Conservation (phyloP, 2,329 filamentous ascomycete genomes). For the Aureobasidium musti region DNA sequence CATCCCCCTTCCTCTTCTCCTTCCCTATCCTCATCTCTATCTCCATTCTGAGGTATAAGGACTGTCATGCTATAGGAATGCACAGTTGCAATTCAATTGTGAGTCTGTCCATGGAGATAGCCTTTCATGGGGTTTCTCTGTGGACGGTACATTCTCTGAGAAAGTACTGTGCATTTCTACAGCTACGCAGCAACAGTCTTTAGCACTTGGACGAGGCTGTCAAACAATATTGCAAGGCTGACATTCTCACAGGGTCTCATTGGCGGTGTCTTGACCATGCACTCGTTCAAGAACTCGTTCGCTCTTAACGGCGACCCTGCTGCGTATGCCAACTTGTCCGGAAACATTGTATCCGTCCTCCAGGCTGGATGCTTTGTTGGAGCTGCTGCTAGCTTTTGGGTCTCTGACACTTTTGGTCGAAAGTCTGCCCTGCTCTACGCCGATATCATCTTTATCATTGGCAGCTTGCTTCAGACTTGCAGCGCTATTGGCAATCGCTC, state of each 20-base stretch:
- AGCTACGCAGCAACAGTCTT: no score
- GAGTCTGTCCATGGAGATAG: no score
- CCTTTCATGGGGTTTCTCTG: no score
- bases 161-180: no score
- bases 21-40: no score
- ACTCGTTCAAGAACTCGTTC: slow-evolving; percentile 48
- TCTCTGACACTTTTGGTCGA: slow-evolving; percentile 47
- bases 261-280: slow-evolving; percentile 48
- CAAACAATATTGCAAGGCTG: neutral
- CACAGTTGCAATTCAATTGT: no score
- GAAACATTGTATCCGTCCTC: slow-evolving; percentile 50
- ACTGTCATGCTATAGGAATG: no score
- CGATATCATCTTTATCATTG: slow-evolving; percentile 48
- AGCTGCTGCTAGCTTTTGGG: slow-evolving; percentile 47
- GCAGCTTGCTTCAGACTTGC: slow-evolving; percentile 46
- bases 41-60: no score
- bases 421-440: slow-evolving; percentile 47
- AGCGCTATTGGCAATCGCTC: slow-evolving; percentile 42
- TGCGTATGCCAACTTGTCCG: slow-evolving; percentile 46
- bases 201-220: no score
- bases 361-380: slow-evolving; percentile 51
- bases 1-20: no score
- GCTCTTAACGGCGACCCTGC: slow-evolving; percentile 40
- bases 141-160: no score
- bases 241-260: slow-evolving; percentile 34